These are phyloP conservation scores for Teunomyces aglyptinius DNA, from an alignment of 805 yeast genomes.

Conservation along the genomic window DNA sequence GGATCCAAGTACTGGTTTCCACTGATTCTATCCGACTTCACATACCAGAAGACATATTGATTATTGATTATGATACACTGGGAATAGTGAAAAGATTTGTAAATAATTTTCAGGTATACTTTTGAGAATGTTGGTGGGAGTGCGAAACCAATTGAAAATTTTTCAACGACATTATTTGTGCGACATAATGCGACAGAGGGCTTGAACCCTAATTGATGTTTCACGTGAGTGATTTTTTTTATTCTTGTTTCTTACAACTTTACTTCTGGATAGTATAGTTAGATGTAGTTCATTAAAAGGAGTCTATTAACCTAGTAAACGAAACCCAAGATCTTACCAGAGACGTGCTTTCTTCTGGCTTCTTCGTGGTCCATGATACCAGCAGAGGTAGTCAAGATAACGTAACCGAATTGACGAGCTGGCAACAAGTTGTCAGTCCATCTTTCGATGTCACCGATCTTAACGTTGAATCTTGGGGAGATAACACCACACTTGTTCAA, in stretches of 20 bases:
- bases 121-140: constrained; percentile 5
- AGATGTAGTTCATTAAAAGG: constrained; percentile 2
- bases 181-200: constrained; percentile 3
- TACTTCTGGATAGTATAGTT: not conserved
- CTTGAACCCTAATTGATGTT: not conserved
- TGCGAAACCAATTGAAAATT: constrained; percentile 6
- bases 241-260: not conserved
- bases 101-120: constrained; percentile 5
- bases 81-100: constrained; percentile 6
- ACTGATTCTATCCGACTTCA: constrained; percentile 4
- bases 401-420: constrained; percentile 98
- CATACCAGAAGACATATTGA: constrained; percentile 19
- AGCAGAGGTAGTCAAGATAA: constrained; percentile 97
- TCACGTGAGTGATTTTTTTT: not conserved
- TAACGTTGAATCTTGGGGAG: constrained; percentile 97
- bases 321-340: constrained; percentile 98
- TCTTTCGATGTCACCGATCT: constrained; percentile 92
- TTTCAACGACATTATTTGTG: constrained; percentile 2
- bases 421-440: constrained; percentile 98
- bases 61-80: constrained; percentile 13
- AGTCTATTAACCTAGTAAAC: constrained; percentile 62
- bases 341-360: constrained; percentile 99
- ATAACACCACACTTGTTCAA: constrained; percentile 98
- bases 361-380: constrained; percentile 99
- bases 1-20: constrained; percentile 2